Percentiles rank a stretch among this genome's conserved stretches.
Conservation (phyloP, 345 rosid genomes). For the Salix udensis region DNA sequence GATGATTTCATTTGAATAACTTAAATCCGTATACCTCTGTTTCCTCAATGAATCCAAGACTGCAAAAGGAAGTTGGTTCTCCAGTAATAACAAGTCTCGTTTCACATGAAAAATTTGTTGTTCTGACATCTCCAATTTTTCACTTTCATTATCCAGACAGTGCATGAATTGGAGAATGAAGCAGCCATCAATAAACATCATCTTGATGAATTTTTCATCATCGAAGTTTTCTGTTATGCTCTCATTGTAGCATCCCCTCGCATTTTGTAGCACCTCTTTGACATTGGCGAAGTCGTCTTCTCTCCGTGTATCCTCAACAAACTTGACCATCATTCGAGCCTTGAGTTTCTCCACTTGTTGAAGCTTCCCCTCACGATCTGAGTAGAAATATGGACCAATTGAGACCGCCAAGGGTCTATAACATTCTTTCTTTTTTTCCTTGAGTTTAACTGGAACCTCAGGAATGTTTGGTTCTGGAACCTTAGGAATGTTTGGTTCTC, state of each 20-base stretch:
- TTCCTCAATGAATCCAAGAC: constrained; percentile 10
- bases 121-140: not conserved
- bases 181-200: not conserved
- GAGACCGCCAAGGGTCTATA: not conserved
- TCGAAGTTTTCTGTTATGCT: accelerated
- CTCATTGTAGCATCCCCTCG: not conserved
- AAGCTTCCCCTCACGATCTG: not conserved
- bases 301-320: not conserved
- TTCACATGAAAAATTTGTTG: not conserved
- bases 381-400: not conserved
- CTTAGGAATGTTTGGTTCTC: too few relatives aligned
- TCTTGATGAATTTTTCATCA: not conserved
- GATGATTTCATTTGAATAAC: too few relatives aligned
- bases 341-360: not conserved
- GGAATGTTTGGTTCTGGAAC: too few relatives aligned
- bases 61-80: constrained; percentile 25
- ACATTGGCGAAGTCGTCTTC: too few relatives aligned
- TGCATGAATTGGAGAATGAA: not conserved
- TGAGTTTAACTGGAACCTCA: too few relatives aligned
- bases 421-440: accelerated
- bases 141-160: accelerated
- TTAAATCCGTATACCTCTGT: accelerated
- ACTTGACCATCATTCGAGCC: not conserved
- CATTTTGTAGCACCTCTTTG: too few relatives aligned
- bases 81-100: constrained; percentile 26